phyloP scores from a whole-genome alignment of 805 yeast species.

The Kazachstania taianensis region DNA sequence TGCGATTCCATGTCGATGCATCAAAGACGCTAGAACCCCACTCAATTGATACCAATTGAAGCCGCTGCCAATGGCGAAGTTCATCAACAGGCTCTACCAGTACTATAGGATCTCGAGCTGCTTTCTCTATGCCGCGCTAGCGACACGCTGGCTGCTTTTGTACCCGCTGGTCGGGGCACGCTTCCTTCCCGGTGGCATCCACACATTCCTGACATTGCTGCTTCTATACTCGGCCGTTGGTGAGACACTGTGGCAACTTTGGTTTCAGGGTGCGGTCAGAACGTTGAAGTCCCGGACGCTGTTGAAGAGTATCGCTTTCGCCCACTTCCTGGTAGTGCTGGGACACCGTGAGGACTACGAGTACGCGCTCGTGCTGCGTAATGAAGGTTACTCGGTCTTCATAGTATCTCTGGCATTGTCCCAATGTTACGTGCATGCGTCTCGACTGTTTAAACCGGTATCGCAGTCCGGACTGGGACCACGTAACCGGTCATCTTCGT shows the following conservation, averaged over 20 bases:
- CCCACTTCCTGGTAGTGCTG: slow-evolving; percentile 21
- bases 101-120: slow-evolving; percentile 20
- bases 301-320: slow-evolving; percentile 21
- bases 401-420: slow-evolving; percentile 19
- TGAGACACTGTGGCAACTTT: slow-evolving; percentile 20
- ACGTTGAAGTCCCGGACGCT: slow-evolving; percentile 13
- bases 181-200: slow-evolving; percentile 63
- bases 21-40: no score
- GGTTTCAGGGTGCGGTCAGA: slow-evolving; percentile 15
- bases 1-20: no score
- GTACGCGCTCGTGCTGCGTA: slow-evolving; percentile 24
- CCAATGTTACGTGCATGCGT: slow-evolving; percentile 23
- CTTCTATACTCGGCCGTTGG: slow-evolving; percentile 14
- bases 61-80: not conserved
- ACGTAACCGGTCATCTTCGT: not conserved
- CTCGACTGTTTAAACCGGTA: slow-evolving; percentile 18
- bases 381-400: slow-evolving; percentile 23
- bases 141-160: slow-evolving; percentile 40
- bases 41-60: no score
- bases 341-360: slow-evolving; percentile 28
- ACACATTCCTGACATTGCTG: slow-evolving; percentile 41
- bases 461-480: no score
- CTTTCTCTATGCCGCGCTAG: slow-evolving; percentile 20
- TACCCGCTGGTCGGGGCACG: slow-evolving; percentile 55
- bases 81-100: slow-evolving; percentile 17